Conservation (phyloP, 2,329 filamentous ascomycete genomes). For the Alternaria sp. region DNA sequence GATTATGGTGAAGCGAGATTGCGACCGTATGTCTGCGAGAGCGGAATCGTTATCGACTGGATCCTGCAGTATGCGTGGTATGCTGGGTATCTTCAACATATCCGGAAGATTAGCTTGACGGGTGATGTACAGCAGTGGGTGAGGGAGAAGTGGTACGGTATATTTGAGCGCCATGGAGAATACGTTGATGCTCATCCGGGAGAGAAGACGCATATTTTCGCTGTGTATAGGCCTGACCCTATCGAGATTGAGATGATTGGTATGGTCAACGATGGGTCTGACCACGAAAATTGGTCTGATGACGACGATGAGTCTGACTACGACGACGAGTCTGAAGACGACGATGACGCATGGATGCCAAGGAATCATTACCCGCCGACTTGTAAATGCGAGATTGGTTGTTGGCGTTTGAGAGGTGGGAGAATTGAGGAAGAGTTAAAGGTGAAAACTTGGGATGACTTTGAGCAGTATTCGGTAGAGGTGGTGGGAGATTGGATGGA, state of each 20-base stretch:
- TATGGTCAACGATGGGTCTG: not conserved
- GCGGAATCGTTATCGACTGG: conserved; percentile 1
- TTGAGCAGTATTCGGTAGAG: not conserved
- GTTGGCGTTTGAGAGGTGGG: not conserved
- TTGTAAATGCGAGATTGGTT: conserved; percentile 2
- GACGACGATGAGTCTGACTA: not conserved
- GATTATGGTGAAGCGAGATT: not conserved
- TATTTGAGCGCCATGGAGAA: conserved; percentile 9
- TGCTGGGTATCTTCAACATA: not conserved
- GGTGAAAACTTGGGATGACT: not conserved
- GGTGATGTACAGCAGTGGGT: conserved; percentile 31
- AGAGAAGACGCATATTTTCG: not conserved
- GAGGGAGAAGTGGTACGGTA: conserved; percentile 24
- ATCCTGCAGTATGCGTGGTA: conserved; percentile 3
- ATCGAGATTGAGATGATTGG: conserved; percentile 4
- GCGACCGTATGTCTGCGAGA: not conserved
- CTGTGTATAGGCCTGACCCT: conserved; percentile 3
- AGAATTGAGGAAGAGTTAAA: not conserved
- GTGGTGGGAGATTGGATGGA: not conserved
- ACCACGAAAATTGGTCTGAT: not conserved
- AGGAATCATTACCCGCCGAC: not conserved
- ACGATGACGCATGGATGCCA: not conserved
- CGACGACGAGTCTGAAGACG: not conserved
- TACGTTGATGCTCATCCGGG: not conserved
- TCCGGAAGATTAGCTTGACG: not conserved